These are phyloP conservation scores for Cutaneotrichosporon cavernicola DNA, from an alignment of 1,284 basidiomycete genomes.

Conservation along the genomic window DNA sequence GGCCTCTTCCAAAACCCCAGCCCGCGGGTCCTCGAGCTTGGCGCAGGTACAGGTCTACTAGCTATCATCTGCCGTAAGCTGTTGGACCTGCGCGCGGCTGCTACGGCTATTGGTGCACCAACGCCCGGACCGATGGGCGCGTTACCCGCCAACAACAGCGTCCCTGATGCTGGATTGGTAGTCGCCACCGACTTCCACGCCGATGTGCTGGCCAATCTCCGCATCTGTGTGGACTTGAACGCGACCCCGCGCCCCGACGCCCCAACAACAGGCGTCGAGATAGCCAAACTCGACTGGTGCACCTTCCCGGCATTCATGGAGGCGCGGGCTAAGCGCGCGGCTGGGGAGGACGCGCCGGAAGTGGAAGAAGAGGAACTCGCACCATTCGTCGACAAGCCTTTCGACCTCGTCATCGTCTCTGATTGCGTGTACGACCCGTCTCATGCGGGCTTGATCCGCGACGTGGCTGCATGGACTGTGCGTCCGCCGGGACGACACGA, in stretches of 20 bases:
- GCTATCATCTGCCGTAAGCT: constrained; percentile 64
- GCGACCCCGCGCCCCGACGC: constrained; percentile 47
- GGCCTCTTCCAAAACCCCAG: constrained; percentile 45
- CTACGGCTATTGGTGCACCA: constrained; percentile 1
- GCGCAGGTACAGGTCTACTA: constrained; percentile 82
- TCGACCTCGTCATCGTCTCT: constrained; percentile 50
- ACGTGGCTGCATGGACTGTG: constrained; percentile 47
- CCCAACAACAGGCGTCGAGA: constrained; percentile 50
- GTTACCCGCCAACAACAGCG: constrained; percentile 4
- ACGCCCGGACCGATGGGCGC: constrained; percentile 12
- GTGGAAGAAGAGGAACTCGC: constrained; percentile 25
- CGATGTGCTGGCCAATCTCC: constrained; percentile 70
- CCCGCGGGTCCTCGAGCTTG: constrained; percentile 70
- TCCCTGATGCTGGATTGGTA: constrained; percentile 51
- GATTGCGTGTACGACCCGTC: constrained; percentile 54
- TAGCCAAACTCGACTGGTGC: constrained; percentile 68
- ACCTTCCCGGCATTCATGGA: constrained; percentile 53
- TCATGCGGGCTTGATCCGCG: constrained; percentile 47
- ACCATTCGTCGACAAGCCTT: constrained; percentile 31
- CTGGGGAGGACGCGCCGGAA: constrained; percentile 12
- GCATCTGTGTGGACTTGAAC: constrained; percentile 65
- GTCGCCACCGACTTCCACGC: constrained; percentile 78
- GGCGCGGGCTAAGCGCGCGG: neutral
- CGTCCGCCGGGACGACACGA: constrained; percentile 38
- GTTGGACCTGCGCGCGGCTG: constrained; percentile 52